Base-by-base conservation (phyloP, 371 early-diverging fungal genomes). In the Mucor irregularis region DNA sequence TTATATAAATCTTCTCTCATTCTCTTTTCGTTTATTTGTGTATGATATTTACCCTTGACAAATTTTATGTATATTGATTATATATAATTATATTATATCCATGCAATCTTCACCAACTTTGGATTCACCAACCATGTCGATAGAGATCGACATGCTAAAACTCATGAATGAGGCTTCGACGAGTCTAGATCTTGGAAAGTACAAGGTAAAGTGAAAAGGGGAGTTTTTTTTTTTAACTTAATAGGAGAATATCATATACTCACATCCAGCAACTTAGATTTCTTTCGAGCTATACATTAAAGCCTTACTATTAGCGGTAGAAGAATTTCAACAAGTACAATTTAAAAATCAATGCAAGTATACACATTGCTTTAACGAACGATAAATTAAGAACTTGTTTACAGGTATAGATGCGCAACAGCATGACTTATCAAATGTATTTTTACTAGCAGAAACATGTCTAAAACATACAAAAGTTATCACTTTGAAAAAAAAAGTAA, bases 291-390 rank as follows among this genome's bases (percentile, higher is more conserved):
- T 67, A 30, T 74, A 72, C 47, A 59, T 78, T 22, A 56, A 74
- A 53, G 74, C 75, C 8, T 46, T 74, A 17, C 38, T 64, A 29
- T 50, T 60, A 28, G 56, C 56, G 2, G 21, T 56, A 7, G 40
- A 64, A 26, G 71, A 78, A 54, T 64, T 78, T 28, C 56, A 70
- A n/a, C 62, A 62, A 24, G 55, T 75, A 22, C 56, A 67, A 55
- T 73, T 75, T 39, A 54, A 61, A 13, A 62, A 78, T 51, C 68
- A 78, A 53, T 61, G 78, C 60, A 70, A 68, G 58, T 61, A 19
- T 24, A 34, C 22, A 2, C 11, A 17, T 24, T 11, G 10, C 4
- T 29, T 37, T 13, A 38, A 13, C 25, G 38, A 25, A 46, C 13
- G 31, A 29, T 14, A 37, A 42, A 26, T n/a, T n/a, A n/a, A n/a